These are phyloP conservation scores for Catharanthus roseus DNA, from an alignment of 257 asterid species.

Conservation along the genomic window DNA sequence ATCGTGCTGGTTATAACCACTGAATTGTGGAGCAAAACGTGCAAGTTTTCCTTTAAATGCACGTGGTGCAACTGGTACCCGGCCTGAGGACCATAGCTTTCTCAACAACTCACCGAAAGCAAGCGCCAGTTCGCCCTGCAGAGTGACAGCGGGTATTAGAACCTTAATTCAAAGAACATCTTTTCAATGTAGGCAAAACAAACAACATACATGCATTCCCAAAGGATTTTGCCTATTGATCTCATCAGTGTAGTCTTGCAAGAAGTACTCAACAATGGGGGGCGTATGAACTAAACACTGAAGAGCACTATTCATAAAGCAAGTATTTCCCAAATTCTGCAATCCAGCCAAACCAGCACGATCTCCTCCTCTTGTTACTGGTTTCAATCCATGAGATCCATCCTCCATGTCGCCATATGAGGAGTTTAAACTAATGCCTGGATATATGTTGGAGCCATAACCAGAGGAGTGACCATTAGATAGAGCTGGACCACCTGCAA, in stretches of 20 bases:
- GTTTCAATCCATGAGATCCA: conserved; percentile 42
- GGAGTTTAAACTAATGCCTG: conserved; percentile 43
- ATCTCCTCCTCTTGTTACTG: conserved; percentile 52
- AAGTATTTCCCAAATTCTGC: conserved; percentile 94
- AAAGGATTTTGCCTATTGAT: conserved; percentile 79
- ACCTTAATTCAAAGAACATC: conserved; percentile 13
- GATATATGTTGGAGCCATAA: conserved; percentile 43
- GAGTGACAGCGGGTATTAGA: conserved; percentile 26
- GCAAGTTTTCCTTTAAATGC: conserved; percentile 85
- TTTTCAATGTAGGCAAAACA: conserved; percentile 20
- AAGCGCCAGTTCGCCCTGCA: conserved; percentile 97
- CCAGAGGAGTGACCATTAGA: conserved; percentile 69
- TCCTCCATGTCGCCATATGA: conserved; percentile 54
- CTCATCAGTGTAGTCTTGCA: conserved; percentile 76
- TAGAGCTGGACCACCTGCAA: conserved; percentile 89
- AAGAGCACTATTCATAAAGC: conserved; percentile 96
- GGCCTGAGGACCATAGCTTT: conserved; percentile 95
- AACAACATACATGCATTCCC: conserved; percentile 78
- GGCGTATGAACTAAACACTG: conserved; percentile 98
- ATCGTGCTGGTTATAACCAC: conserved; percentile 98
- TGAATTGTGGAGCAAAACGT: conserved; percentile 98
- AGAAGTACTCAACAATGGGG: conserved; percentile 71
- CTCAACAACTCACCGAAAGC: conserved; percentile 90
- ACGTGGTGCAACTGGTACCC: conserved; percentile 81
- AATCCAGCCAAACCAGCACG: conserved; percentile 85